These are phyloP conservation scores for Emydomyces testavorans DNA, from an alignment of 2,329 filamentous ascomycete species.

Conservation along the genomic window DNA sequence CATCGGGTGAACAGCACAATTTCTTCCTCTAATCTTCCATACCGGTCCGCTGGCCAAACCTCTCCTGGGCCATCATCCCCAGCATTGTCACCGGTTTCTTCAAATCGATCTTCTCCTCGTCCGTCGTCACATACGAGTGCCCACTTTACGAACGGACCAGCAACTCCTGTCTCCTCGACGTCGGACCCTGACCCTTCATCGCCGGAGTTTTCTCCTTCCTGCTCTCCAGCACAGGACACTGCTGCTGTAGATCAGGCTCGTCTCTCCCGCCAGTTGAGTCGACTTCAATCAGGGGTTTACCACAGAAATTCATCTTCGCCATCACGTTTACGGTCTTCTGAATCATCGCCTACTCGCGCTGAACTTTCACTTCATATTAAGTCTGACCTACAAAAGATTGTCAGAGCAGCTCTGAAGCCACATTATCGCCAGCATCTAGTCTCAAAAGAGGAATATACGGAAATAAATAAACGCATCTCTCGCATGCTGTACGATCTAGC, in stretches of 20 bases:
- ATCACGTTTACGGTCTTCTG: constrained; percentile 43
- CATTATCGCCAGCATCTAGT: constrained; percentile 69
- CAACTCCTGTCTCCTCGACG: constrained; percentile 56
- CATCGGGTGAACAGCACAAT: constrained; percentile 22
- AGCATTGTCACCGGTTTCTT: constrained; percentile 38
- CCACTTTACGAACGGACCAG: constrained; percentile 45
- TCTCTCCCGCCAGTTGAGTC: constrained; percentile 15
- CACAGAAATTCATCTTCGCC: constrained; percentile 34
- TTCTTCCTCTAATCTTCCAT: constrained; percentile 22
- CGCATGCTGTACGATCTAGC: constrained; percentile 69
- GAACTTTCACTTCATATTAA: constrained; percentile 71
- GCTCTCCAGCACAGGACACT: constrained; percentile 25
- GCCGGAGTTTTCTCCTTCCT: constrained; percentile 59
- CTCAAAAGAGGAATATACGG: constrained; percentile 79
- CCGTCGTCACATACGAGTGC: constrained; percentile 59
- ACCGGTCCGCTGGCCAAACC: constrained; percentile 20
- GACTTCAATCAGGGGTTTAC: constrained; percentile 12
- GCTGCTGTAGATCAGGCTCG: constrained; percentile 9
- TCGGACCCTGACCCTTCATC: constrained; percentile 65
- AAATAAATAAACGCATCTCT: constrained; percentile 82
- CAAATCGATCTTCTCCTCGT: constrained; percentile 54
- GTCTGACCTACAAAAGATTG: constrained; percentile 76
- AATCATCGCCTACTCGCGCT: constrained; percentile 56
- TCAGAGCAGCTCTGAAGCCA: constrained; percentile 69
- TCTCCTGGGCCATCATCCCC: constrained; percentile 22